Evolutionary conservation across 2,329 filamentous ascomycete species (phyloP), one percentile per base, ranked within the genome.

Genomic region (Exophiala calicioides): DNA sequence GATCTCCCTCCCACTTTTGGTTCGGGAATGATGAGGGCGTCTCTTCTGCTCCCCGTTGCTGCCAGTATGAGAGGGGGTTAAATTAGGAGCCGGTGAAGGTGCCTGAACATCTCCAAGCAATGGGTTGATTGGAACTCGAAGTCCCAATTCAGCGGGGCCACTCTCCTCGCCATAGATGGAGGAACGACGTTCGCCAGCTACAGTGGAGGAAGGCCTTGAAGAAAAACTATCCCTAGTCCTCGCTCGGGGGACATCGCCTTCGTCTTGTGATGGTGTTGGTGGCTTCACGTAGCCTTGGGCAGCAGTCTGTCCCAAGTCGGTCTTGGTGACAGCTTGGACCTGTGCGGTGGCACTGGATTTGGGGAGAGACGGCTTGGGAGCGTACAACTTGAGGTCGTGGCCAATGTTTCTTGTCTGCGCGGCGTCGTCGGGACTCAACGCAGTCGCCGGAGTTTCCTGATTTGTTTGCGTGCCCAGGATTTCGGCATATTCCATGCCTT

Each of bases 51-150:
- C 62, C 9, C 35, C 49, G 13, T 53, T 53, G 15, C 50, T 43
- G 7, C 56, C 56, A 2, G 58, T 59, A 30, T 52, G 43, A 37
- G 51, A 37, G 6, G 53, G 53, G 5, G 65, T 62, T 36, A 66
- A 61, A 49, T 68, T 72, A 6, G 84, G 85, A 2, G 82, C 80
- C 1, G 90, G 90, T 2, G 90, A 93, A 2, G 93, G 93, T 10
- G 93, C 93, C 71, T 98, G 93, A 7, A 97, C 93, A 65, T 97
- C 91, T 52, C 93, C 93, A 32, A 93, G 88, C 65, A 93, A 82
- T 42, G 85, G 86, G 64, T 93, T 86, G 88, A 98, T 93, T 38
- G 93, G 93, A 29, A 98, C 91, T 62, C 90, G 86, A 61, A 88
- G 82, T 36, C 91, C 91, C 58, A 96, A 93, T 64, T 94, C 88